Base-by-base conservation (phyloP, 345 rosid genomes). In the Salix dunnii region DNA sequence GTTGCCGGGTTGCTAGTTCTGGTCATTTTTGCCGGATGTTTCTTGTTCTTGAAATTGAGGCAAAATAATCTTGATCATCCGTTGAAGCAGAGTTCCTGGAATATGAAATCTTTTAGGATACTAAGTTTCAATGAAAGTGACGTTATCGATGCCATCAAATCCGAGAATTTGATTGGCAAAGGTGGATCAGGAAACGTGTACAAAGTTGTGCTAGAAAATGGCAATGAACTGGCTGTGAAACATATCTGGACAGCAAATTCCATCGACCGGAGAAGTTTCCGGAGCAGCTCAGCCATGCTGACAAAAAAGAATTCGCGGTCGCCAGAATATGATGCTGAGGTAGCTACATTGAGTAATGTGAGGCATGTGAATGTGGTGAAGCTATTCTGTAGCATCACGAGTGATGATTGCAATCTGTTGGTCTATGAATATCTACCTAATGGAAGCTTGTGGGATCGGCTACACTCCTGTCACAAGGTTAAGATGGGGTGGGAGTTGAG, bases 361-460 rank as follows among this genome's bases (percentile, higher is more conserved):
- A 91, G 95, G 82, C 98, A 94, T 80, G 86, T 89, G 77, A 94
- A 94, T 76, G 93, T 94, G 70, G 97, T 94, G 84, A 94, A 92
- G 76, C 70, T 94, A 73, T 92, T 83, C 62, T 91, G 94, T 71
- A 92, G 98, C 84, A 92, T 92, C 80, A 88, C 93, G 16, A 92
- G 91, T 35, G 97, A 92, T 75, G 97, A 94, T 49, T 87, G 97
- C 77, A 87, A 85, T 65, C 83, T 94, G n/a, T 90, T 94, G 74
- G 97, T 94, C 2, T 94, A 94, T 14, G 97, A 92, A 90, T 94
- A 86, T 74, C 67, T 91, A 74, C 89, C 92, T 3, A 91, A 92
- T 67, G 97, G 97, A 46, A 90, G 97, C 86, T 80, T 94, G 81
- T 92, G 98, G 97, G 98, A 94, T 53, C 75, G 78, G 87, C 81